phyloP scores from a whole-genome alignment of 116 monocot species.

The Cymodocea nodosa region DNA sequence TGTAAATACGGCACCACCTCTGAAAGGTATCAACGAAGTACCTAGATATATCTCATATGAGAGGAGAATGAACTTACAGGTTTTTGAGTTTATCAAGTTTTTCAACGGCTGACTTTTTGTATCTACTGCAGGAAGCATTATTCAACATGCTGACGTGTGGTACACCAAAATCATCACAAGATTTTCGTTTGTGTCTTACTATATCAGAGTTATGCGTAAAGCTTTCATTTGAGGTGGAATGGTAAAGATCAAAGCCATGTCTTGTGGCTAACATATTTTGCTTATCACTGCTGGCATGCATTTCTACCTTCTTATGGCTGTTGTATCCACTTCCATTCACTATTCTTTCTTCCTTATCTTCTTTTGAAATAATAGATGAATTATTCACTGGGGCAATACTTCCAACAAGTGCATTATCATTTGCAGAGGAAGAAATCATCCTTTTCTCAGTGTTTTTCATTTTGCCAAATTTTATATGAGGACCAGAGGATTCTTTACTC shows the following conservation, averaged over 20 bases:
- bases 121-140: conserved; percentile 6
- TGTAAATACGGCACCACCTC: not conserved
- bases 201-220: not conserved
- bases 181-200: conserved; percentile 27
- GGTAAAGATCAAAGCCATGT: not conserved
- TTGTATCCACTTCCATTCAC: not conserved
- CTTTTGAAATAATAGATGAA: not conserved
- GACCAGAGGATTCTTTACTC: conserved; percentile 27
- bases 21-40: not conserved
- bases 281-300: not conserved
- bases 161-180: conserved; percentile 7
- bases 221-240: not conserved
- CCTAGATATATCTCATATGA: not conserved
- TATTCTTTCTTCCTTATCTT: not conserved
- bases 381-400: not conserved
- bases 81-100: conserved; percentile 61
- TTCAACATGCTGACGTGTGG: conserved; percentile 3
- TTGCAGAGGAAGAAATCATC: conserved; percentile 18
- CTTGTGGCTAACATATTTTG: not conserved
- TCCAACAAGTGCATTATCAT: conserved; percentile 16
- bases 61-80: conserved; percentile 39
- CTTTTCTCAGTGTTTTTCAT: conserved; percentile 28
- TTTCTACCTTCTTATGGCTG: not conserved
- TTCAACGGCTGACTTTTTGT: conserved; percentile 2
- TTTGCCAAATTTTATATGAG: conserved; percentile 29